Conservation (phyloP, 345 rosid species). For the Dimocarpus longan region DNA sequence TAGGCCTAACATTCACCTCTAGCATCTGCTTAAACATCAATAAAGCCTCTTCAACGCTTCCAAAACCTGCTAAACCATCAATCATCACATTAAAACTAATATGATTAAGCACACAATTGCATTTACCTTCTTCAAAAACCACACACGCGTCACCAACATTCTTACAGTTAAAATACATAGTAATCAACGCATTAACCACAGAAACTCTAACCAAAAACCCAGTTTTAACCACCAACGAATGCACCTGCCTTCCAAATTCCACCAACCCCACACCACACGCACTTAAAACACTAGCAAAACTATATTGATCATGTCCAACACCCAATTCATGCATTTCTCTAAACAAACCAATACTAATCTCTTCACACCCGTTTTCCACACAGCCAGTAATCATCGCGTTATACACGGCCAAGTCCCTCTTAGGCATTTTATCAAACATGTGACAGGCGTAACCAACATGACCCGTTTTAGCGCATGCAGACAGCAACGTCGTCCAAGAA, state of each 20-base stretch:
- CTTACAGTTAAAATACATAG: conserved; percentile 62
- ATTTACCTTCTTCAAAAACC: conserved; percentile 54
- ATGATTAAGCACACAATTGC: conserved; percentile 39
- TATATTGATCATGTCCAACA: conserved; percentile 60
- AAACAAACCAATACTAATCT: conserved; percentile 51
- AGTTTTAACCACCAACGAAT: conserved; percentile 56
- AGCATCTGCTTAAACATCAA: conserved; percentile 52
- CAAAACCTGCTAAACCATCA: conserved; percentile 53
- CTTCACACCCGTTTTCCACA: conserved; percentile 48
- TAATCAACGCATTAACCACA: conserved; percentile 65
- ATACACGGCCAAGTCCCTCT: conserved; percentile 52
- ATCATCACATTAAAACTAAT: conserved; percentile 74
- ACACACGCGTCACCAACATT: conserved; percentile 35
- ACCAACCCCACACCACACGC: conserved; percentile 40
- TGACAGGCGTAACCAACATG: conserved; percentile 49
- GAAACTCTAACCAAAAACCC: conserved; percentile 50
- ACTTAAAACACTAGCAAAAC: conserved; percentile 69
- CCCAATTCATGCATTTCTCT: conserved; percentile 58
- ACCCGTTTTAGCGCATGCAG: conserved; percentile 50
- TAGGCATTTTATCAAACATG: conserved; percentile 59
- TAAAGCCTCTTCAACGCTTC: conserved; percentile 44
- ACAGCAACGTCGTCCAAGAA: conserved; percentile 68
- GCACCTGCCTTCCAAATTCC: conserved; percentile 66
- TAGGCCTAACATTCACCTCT: conserved; percentile 51
- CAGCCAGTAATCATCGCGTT: conserved; percentile 82